These are phyloP conservation scores for Pelargonium cotyledonis DNA, from an alignment of 441 rosid genomes.

Conservation along the genomic window DNA sequence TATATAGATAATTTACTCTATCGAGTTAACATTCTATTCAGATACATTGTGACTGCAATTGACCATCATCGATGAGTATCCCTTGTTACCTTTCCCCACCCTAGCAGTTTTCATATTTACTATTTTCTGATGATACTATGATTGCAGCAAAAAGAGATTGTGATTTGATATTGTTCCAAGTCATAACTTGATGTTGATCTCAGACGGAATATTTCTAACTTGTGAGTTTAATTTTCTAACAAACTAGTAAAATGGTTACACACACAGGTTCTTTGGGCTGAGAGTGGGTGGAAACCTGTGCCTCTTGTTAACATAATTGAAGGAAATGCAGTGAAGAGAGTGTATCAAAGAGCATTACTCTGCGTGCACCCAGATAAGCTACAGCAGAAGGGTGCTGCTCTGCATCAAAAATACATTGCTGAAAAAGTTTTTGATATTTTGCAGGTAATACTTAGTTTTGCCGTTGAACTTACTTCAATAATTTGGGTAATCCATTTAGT, in stretches of 20 bases:
- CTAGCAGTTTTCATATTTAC: neutral
- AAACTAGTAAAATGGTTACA: conserved; percentile 3
- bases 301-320: conserved; percentile 86
- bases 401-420: conserved; percentile 69
- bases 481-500: neutral
- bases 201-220: neutral
- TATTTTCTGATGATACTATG: neutral
- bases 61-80: too few species aligned
- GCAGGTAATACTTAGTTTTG: conserved; percentile 46
- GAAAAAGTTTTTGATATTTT: conserved; percentile 70
- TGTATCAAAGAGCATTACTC: conserved; percentile 85
- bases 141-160: neutral
- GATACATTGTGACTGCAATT: too few species aligned
- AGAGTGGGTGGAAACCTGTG: conserved; percentile 80
- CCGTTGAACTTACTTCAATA: neutral
- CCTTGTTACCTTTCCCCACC: too few species aligned
- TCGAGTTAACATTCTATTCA: too few species aligned
- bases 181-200: neutral
- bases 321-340: conserved; percentile 78
- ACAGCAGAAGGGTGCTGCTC: conserved; percentile 78
- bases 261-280: conserved; percentile 84
- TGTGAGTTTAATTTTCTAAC: neutral
- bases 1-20: too few species aligned
- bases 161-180: neutral
- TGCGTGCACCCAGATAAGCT: conserved; percentile 93